These are phyloP conservation scores for Aspergillus niger DNA, from an alignment of 2,329 filamentous ascomycete species.

Conservation along the genomic window DNA sequence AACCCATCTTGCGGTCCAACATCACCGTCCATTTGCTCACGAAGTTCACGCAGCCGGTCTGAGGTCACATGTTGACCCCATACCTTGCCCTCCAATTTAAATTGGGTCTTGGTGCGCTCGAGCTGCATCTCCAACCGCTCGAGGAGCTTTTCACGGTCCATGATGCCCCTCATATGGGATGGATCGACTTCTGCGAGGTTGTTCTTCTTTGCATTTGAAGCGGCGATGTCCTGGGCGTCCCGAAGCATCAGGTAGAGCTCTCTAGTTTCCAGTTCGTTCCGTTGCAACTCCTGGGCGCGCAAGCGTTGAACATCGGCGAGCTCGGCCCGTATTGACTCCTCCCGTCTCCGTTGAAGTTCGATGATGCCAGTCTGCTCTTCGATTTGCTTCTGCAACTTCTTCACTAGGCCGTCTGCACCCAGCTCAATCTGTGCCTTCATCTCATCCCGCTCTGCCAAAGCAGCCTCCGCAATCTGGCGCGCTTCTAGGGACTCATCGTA, in stretches of 20 bases:
- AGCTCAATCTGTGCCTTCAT: constrained; percentile 85
- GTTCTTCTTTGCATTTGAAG: constrained; percentile 73
- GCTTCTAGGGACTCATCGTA: constrained; percentile 89
- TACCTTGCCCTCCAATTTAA: constrained; percentile 89
- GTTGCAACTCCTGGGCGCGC: constrained; percentile 84
- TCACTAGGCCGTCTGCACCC: constrained; percentile 89
- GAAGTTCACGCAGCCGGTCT: constrained; percentile 84
- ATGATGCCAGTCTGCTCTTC: constrained; percentile 91
- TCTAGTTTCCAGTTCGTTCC: constrained; percentile 92
- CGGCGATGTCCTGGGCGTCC: constrained; percentile 94
- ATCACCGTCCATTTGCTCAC: constrained; percentile 87
- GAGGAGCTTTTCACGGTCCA: constrained; percentile 91
- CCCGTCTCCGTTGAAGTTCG: constrained; percentile 81
- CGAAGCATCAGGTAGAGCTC: constrained; percentile 98
- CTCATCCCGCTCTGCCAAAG: constrained; percentile 94
- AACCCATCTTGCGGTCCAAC: constrained; percentile 54
- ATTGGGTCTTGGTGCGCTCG: constrained; percentile 95
- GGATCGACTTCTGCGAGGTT: constrained; percentile 66
- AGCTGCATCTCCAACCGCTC: constrained; percentile 92
- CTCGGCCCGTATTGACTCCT: constrained; percentile 85
- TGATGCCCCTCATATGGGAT: constrained; percentile 81
- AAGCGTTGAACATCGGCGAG: constrained; percentile 82
- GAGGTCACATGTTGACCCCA: constrained; percentile 88
- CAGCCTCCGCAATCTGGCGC: constrained; percentile 89
- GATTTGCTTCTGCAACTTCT: constrained; percentile 89